Evolutionary conservation across 2,329 filamentous ascomycete genomes (phyloP), one percentile per base, ranked within the genome.

Genomic region (Alternaria rosae): DNA sequence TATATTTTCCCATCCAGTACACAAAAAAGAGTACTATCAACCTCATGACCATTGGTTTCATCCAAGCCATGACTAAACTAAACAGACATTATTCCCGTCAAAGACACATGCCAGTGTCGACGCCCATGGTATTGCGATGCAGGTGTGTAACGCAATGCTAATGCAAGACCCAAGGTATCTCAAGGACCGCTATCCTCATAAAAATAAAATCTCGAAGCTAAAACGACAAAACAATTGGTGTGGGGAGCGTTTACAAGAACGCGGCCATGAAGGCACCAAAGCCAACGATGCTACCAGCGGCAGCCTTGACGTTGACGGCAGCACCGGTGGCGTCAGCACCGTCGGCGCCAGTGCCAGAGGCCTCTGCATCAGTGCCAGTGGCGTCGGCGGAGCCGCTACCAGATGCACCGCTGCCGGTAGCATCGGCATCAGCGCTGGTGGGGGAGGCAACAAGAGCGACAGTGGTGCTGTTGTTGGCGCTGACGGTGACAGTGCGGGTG

Each of bases 261-360:
- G 73, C 74, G 61, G 76, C 77, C 32, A 78, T 61, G 65, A 79
- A 69, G 17, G 76, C 76, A 73, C 75, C 77, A 50, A 76, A 71
- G 59, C 77, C 77, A 42, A 77, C 62, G 44, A 79, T 50, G 54
- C 70, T 65, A 51, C 75, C 76, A 32, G 74, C 74, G 32, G 51
- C 32, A 42, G 51, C 35, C 35, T 53, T 53, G 64, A 77, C 70
- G 59, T 72, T 74, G 57, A 73, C 69, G 38, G 73, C 74, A 60
- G 74, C 74, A 54, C 70, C 73, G 12, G 67, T 59, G 10, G 67
- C 65, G 25, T 26, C 43, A 44, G 57, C 48, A 54, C 28, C 53
- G 25, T 60, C 47, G 28, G 68, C 50, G 41, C 63, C 67, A 23
- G 66, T 58, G 42, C 62, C 68, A 11, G 65, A 62, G 25, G 63